Base-by-base conservation (phyloP, 331 rosid species). In the Acacia concinna region DNA sequence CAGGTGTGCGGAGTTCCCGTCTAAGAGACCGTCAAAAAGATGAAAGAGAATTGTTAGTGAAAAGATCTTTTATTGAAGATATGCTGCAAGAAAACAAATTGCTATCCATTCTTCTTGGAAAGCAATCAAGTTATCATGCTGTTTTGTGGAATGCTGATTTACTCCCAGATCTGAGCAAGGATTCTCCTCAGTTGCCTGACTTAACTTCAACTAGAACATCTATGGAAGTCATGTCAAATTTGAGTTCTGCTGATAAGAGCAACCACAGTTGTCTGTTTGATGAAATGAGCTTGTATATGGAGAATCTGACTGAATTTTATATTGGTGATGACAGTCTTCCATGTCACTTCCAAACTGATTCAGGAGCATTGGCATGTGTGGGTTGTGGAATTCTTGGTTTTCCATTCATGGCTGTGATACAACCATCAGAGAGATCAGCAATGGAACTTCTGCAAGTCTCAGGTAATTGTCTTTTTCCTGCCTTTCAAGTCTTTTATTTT, bases 341-440 rank as follows among this genome's bases (percentile, higher is more conserved):
- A 17, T 76, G 85, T 67, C 94, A 96, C 86, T 91, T 96, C 80
- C 94, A 91, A 90, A 93, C 96, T 56, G 98, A 96, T 85, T 93
- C 99, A 2, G 99, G 99, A 75, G 90, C 99, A 72, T 78, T 96
- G 92, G 91, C 93, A 71, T 96, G 99, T 62, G 98, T 93, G 69
- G 97, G 94, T 68, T 96, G 99, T 86, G 99, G 99, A 84, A 91
- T 96, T 76, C 99, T 96, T 74, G 99, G 99, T 62, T 96, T 93
- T 88, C 99, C 99, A 73, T 93, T 96, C 84, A 96, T 96, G 99
- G 84, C 96, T 74, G 86, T 96, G 72, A 90, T 96, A 56, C 98
- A 96, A 59, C 99, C 99, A 70, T 87, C 94, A 79, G 88, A 88
- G 82, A 88, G 83, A 77, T 90, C 91, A 30, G 73, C 90, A 60